Percentiles rank a stretch among this genome's conserved stretches.
Conservation (phyloP, 2,329 filamentous ascomycete genomes). For the Beauveria scarabaeidicola region DNA sequence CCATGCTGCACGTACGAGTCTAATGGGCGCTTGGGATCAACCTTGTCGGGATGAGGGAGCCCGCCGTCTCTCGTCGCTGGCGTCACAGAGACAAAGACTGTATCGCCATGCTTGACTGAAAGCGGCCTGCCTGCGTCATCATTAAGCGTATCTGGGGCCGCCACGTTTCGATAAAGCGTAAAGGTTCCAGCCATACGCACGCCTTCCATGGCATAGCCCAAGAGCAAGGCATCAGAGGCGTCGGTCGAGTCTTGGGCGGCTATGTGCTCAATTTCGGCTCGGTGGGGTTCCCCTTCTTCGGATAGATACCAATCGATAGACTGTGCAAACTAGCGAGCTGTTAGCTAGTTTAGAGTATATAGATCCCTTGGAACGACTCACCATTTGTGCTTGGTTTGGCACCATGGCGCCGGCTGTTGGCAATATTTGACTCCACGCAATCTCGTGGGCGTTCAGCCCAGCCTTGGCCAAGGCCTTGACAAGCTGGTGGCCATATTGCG, state of each 20-base stretch:
- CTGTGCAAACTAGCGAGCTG: background rate
- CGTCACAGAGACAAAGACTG: conserved; percentile 55
- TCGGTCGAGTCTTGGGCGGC: conserved; percentile 45
- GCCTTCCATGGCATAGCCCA: conserved; percentile 65
- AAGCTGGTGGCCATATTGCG: conserved; percentile 56
- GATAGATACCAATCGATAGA: conserved; percentile 3
- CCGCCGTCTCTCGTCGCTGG: conserved; percentile 45
- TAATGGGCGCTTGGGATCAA: conserved; percentile 56
- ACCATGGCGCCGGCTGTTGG: conserved; percentile 60
- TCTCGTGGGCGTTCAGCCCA: conserved; percentile 54
- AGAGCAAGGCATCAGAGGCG: conserved; percentile 53
- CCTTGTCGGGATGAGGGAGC: conserved; percentile 52
- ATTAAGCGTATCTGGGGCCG: conserved; percentile 33
- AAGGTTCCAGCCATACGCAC: conserved; percentile 59
- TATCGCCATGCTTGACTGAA: conserved; percentile 45
- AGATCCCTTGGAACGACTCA: no score
- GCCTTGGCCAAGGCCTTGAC: conserved; percentile 56
- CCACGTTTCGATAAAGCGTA: conserved; percentile 50
- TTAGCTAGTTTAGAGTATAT: background rate
- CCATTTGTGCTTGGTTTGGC: conserved; percentile 61
- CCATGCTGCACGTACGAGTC: conserved; percentile 58
- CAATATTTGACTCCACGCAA: conserved; percentile 63
- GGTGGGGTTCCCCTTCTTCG: conserved; percentile 36
- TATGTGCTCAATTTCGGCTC: conserved; percentile 52
- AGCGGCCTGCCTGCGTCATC: conserved; percentile 46